Conservation (phyloP, 75 land plant genomes). For the Isoetes taiwanensis region DNA sequence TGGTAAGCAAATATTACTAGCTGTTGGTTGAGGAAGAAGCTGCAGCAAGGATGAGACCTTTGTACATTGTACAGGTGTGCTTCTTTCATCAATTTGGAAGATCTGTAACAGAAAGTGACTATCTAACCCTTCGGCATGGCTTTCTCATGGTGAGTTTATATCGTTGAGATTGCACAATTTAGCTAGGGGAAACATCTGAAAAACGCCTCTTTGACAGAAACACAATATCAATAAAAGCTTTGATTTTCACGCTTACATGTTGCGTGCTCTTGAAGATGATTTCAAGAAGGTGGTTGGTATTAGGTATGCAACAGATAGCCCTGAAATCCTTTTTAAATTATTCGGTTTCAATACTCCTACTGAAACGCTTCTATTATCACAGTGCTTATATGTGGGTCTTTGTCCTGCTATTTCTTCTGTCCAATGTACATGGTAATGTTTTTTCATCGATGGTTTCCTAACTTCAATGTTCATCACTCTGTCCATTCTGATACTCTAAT, state of each 20-base stretch:
- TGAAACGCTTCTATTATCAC: conserved; percentile 6
- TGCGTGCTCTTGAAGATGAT: conserved; percentile 52
- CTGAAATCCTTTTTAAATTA: neutral
- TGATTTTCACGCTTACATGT: neutral
- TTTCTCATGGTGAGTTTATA: neutral
- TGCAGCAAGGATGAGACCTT: too few relatives aligned
- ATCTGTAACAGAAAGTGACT: neutral
- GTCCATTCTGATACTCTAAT: neutral
- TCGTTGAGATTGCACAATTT: too few relatives aligned
- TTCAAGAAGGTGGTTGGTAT: conserved; percentile 77
- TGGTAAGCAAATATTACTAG: neutral
- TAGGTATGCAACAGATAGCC: conserved; percentile 30
- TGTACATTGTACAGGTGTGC: neutral
- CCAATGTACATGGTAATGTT: conserved; percentile 52
- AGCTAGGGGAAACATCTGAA: too few relatives aligned
- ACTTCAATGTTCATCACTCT: neutral
- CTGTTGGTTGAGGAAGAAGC: neutral
- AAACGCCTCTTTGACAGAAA: neutral
- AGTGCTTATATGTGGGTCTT: conserved; percentile 70
- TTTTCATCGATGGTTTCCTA: neutral
- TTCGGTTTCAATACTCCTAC: neutral
- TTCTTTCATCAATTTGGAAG: neutral
- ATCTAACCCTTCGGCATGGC: neutral
- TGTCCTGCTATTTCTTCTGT: conserved; percentile 42
- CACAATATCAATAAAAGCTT: neutral